These are phyloP conservation scores for Chrysoporthe deuterocubensis DNA, from an alignment of 2,329 filamentous ascomycete genomes.

Conservation along the genomic window DNA sequence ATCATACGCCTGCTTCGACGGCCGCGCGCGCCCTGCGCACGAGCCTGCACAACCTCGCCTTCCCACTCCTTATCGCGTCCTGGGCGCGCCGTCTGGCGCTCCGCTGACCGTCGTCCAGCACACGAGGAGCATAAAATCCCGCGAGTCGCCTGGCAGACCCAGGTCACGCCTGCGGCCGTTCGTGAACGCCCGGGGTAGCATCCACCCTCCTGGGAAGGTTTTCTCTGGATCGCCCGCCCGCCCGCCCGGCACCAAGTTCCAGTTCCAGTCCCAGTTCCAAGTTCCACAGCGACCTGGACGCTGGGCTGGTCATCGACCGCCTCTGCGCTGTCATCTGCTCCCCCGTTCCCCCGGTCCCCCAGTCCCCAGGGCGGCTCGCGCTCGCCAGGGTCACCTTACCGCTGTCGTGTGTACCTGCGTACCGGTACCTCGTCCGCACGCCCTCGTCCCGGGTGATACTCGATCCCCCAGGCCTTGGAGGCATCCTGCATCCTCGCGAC, in stretches of 20 bases:
- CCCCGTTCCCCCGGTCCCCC: no score
- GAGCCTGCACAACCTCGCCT: no score
- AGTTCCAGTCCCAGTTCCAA: constrained; percentile 11
- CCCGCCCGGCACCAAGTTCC: constrained; percentile 19
- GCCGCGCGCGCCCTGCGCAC: no score
- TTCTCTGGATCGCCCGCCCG: constrained; percentile 12
- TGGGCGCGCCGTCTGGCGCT: neutral
- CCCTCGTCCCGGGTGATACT: neutral
- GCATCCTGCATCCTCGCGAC: constrained; percentile 10
- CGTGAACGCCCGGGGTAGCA: constrained; percentile 16
- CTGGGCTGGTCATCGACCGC: constrained; percentile 17
- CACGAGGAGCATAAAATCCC: neutral
- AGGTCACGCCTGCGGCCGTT: constrained; percentile 27
- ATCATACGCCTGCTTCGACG: no score
- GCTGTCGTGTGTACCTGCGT: neutral
- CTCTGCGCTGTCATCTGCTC: constrained; percentile 13
- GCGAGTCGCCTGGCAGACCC: constrained; percentile 8
- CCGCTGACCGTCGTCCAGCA: neutral
- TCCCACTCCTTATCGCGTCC: no score
- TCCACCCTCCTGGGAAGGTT: constrained; percentile 7
- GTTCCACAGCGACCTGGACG: neutral
- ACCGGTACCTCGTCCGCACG: neutral
- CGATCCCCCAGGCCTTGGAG: constrained; percentile 7
- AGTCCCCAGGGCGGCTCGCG: neutral
- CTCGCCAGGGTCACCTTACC: neutral